Evolutionary conservation across 2,329 filamentous ascomycete species (phyloP).

Genomic region (Lecanicillium sp.): DNA sequence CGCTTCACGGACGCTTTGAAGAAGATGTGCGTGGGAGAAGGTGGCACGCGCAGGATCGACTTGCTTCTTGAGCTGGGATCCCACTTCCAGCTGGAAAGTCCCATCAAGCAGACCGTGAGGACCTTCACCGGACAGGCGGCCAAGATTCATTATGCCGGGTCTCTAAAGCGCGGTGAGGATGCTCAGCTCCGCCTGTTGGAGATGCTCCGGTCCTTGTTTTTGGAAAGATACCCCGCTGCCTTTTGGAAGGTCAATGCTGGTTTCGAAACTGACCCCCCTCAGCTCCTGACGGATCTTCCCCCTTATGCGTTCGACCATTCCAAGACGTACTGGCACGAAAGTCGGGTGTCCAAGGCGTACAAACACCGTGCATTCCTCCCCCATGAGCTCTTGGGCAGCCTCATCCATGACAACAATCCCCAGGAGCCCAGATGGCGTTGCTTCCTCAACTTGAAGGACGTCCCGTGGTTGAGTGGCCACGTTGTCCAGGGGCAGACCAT

Average conservation of each 20-base stretch:
- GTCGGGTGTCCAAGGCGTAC: constrained; percentile 16
- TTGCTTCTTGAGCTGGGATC: constrained; percentile 23
- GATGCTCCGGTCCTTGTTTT: constrained; percentile 2
- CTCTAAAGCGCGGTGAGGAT: constrained; percentile 21
- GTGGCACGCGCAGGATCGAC: constrained; percentile 22
- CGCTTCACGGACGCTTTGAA: constrained; percentile 21
- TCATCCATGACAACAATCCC: constrained; percentile 19
- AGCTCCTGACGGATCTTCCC: constrained; percentile 16
- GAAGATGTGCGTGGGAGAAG: constrained; percentile 21
- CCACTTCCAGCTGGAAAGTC: constrained; percentile 21
- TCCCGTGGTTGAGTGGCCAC: constrained; percentile 37
- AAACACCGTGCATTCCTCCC: constrained; percentile 1
- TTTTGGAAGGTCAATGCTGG: constrained; percentile 6
- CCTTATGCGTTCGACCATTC: constrained; percentile 21
- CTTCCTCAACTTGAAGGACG: constrained; percentile 15
- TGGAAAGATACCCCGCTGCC: not conserved
- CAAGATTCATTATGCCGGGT: constrained; percentile 24
- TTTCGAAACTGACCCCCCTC: not conserved
- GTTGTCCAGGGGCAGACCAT: constrained; percentile 36
- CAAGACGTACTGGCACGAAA: constrained; percentile 21
- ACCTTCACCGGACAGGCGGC: constrained; percentile 18
- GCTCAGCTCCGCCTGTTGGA: constrained; percentile 13
- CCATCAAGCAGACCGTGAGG: constrained; percentile 19
- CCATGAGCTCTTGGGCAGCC: constrained; percentile 16
- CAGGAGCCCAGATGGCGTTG: constrained; percentile 17